These are phyloP conservation scores for Diutina mesorugosa DNA, from an alignment of 1,139 yeast species.

Conservation along the genomic window DNA sequence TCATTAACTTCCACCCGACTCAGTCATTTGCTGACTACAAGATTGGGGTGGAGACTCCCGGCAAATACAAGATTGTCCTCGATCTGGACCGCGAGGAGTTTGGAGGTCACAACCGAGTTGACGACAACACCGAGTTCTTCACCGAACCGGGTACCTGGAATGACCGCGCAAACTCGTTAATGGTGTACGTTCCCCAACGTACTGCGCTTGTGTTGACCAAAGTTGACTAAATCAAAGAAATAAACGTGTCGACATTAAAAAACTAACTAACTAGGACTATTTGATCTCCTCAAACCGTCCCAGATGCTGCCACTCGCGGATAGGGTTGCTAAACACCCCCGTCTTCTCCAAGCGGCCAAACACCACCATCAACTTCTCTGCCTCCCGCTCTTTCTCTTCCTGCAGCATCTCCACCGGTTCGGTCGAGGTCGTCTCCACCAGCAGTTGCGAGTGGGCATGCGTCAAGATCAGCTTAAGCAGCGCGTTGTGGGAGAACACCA, in stretches of 20 bases:
- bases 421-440: not conserved
- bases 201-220: conserved; percentile 51
- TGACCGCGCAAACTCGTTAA: conserved; percentile 58
- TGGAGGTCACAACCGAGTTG: conserved; percentile 78
- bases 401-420: conserved; percentile 17
- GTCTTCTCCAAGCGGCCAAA: conserved; percentile 37
- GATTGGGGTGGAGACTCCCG: conserved; percentile 74
- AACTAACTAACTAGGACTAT: not conserved
- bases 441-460: not conserved
- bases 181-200: conserved; percentile 77
- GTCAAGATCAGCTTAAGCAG: not conserved
- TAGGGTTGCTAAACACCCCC: conserved; percentile 34
- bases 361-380: conserved; percentile 35
- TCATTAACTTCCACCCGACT: conserved; percentile 83
- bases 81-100: conserved; percentile 53
- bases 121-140: conserved; percentile 35
- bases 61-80: conserved; percentile 61
- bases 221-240: not conserved
- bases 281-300: conserved; percentile 7
- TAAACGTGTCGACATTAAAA: not conserved
- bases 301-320: conserved; percentile 21
- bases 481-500: not conserved
- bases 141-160: conserved; percentile 78
- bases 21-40: conserved; percentile 78
- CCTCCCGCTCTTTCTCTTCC: conserved; percentile 42